These are phyloP conservation scores for Naganishia liquefaciens DNA, from an alignment of 1,284 basidiomycete genomes.

Conservation along the genomic window DNA sequence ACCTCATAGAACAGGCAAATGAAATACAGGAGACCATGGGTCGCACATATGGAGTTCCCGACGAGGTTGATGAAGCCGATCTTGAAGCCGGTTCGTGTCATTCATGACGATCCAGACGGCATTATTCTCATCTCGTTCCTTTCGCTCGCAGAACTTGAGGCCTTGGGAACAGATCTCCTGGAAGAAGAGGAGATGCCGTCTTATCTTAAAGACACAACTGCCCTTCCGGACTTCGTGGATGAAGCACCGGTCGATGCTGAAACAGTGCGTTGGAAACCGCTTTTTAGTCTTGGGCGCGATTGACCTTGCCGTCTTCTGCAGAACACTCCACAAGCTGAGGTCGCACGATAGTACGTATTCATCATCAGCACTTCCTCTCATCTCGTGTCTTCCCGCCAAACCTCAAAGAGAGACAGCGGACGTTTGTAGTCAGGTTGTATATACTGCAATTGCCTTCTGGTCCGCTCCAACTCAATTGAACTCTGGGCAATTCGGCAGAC, in stretches of 20 bases:
- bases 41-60: conserved; percentile 92
- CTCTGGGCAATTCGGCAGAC: too few relatives aligned
- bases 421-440: too few relatives aligned
- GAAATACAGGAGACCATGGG: conserved; percentile 95
- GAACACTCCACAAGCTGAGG: conserved; percentile 33
- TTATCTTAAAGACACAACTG: conserved; percentile 79
- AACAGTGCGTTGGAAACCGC: conserved; percentile 38
- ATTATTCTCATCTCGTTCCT: neutral
- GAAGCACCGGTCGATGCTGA: conserved; percentile 63
- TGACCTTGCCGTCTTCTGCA: neutral
- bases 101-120: conserved; percentile 29
- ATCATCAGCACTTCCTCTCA: neutral
- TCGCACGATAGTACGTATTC: conserved; percentile 25
- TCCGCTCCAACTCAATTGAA: too few relatives aligned
- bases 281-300: neutral
- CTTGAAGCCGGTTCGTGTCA: conserved; percentile 78
- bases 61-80: conserved; percentile 97
- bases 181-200: conserved; percentile 77
- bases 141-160: conserved; percentile 73
- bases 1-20: conserved; percentile 92
- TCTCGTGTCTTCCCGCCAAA: neutral
- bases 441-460: too few relatives aligned
- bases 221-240: conserved; percentile 86
- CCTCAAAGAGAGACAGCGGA: too few relatives aligned
- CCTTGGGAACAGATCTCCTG: conserved; percentile 70